These are phyloP conservation scores for Pyrus communis DNA, from an alignment of 306 rosid species.

Conservation along the genomic window DNA sequence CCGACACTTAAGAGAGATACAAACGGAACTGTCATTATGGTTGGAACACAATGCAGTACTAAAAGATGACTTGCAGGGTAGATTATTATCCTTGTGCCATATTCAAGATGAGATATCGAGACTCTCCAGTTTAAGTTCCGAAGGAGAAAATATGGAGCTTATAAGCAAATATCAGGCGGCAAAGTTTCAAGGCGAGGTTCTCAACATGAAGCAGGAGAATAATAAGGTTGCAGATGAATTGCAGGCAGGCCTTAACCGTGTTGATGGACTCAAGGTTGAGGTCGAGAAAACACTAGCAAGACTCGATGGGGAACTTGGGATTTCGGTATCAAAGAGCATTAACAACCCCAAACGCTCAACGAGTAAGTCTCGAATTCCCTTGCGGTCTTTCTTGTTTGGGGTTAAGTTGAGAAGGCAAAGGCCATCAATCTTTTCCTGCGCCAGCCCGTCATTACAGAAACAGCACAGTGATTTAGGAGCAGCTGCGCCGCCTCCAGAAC, in stretches of 20 bases:
- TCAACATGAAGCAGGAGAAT: conserved; percentile 77
- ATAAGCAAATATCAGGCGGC: conserved; percentile 59
- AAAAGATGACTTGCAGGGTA: conserved; percentile 60
- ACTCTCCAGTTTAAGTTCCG: conserved; percentile 24
- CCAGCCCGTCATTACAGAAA: conserved; percentile 41
- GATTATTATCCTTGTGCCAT: conserved; percentile 47
- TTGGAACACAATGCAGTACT: conserved; percentile 57
- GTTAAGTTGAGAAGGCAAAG: conserved; percentile 59
- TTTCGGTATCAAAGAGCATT: conserved; percentile 20
- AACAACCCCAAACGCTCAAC: conserved; percentile 24
- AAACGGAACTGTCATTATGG: conserved; percentile 72
- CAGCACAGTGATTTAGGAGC: conserved; percentile 32
- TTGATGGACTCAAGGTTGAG: conserved; percentile 35
- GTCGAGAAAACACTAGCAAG: conserved; percentile 51
- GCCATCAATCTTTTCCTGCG: conserved; percentile 50
- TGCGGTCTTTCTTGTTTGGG: conserved; percentile 83
- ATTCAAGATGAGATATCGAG: conserved; percentile 68
- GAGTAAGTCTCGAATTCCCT: conserved; percentile 44
- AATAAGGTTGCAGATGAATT: conserved; percentile 58
- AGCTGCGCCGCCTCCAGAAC: conserved; percentile 10
- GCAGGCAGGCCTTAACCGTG: conserved; percentile 46
- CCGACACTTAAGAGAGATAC: conserved; percentile 71
- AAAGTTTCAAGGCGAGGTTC: conserved; percentile 89
- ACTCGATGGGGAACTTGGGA: conserved; percentile 43
- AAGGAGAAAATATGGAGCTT: conserved; percentile 25